A percentile compares a stretch with the other conserved stretches of the same genome.
phyloP scores from a whole-genome alignment of 2,329 filamentous ascomycete species.

The Cryoendolithus antarcticus region DNA sequence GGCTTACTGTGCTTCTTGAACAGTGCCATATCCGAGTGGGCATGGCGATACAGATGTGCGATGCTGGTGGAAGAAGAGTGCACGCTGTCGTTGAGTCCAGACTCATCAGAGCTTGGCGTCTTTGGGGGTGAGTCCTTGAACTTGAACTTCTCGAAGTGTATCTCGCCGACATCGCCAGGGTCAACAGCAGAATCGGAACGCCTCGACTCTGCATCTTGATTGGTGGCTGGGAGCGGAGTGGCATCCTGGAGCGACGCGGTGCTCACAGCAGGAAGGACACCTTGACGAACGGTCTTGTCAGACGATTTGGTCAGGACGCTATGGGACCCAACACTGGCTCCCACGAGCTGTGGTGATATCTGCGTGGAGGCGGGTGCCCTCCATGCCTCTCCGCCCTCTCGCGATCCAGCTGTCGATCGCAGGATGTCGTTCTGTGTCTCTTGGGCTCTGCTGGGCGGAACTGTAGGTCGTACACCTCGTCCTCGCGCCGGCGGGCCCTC shows the following conservation, averaged over 20 bases:
- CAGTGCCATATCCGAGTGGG: constrained; percentile 11
- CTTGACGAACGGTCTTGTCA: too few species aligned
- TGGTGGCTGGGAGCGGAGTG: too few species aligned
- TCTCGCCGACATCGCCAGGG: too few species aligned
- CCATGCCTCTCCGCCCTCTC: constrained; percentile 18
- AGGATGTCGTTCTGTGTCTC: constrained; percentile 6
- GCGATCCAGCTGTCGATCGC: constrained; percentile 17
- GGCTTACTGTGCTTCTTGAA: constrained; percentile 18
- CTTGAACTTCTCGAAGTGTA: background rate
- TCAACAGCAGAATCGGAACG: too few species aligned
- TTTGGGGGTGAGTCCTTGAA: constrained; percentile 4
- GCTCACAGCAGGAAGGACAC: too few species aligned
- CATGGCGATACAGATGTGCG: too few species aligned
- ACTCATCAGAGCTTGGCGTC: constrained; percentile 6
- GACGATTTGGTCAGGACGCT: too few species aligned
- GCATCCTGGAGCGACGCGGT: too few species aligned
- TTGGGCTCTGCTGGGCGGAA: too few species aligned
- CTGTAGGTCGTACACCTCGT: constrained; percentile 15
- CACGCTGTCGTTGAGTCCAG: too few species aligned
- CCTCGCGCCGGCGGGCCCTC: constrained; percentile 2
- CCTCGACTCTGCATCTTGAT: too few species aligned
- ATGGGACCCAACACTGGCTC: constrained; percentile 20
- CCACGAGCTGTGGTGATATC: constrained; percentile 23
- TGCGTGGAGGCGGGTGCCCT: constrained; percentile 17
- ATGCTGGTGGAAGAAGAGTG: too few species aligned